Conservation (phyloP, 306 rosid species). For the Rosa rugosa region DNA sequence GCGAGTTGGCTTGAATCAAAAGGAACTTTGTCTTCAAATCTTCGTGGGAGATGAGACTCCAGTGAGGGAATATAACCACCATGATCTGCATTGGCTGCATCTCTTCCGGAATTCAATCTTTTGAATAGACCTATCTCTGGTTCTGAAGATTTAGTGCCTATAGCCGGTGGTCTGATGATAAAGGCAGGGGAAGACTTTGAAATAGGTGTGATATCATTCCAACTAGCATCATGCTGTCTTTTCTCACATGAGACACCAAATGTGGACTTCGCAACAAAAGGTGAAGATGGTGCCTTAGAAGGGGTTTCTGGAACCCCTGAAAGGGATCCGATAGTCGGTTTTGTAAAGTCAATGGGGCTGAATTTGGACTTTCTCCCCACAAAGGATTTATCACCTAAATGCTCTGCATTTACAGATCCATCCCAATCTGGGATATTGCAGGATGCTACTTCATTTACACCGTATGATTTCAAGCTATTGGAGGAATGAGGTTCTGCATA, state of each 20-base stretch:
- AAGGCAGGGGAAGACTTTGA: conserved; percentile 22
- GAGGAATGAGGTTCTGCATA: conserved; percentile 45
- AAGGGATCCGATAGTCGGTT: conserved; percentile 38
- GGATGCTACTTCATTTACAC: conserved; percentile 30
- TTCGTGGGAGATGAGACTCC: conserved; percentile 33
- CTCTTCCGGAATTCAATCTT: conserved; percentile 35
- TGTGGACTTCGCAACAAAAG: conserved; percentile 33
- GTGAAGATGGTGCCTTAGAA: conserved; percentile 29
- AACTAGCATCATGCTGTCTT: conserved; percentile 33
- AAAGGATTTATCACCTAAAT: conserved; percentile 37
- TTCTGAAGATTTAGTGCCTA: conserved; percentile 36
- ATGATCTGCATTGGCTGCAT: conserved; percentile 30
- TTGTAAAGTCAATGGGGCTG: conserved; percentile 35
- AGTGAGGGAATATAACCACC: conserved; percentile 35
- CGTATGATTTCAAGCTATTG: conserved; percentile 31
- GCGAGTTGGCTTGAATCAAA: conserved; percentile 40
- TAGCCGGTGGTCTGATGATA: conserved; percentile 32
- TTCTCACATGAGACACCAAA: conserved; percentile 37
- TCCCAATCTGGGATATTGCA: conserved; percentile 35
- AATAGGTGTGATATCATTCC: conserved; percentile 23
- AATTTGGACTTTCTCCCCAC: conserved; percentile 31
- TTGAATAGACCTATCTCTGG: conserved; percentile 28
- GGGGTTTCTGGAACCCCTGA: conserved; percentile 40
- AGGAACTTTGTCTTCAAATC: conserved; percentile 28
- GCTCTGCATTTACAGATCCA: conserved; percentile 31